These are phyloP conservation scores for Coemansia sp. DNA, from an alignment of 192 early-diverging fungal species.

Conservation along the genomic window DNA sequence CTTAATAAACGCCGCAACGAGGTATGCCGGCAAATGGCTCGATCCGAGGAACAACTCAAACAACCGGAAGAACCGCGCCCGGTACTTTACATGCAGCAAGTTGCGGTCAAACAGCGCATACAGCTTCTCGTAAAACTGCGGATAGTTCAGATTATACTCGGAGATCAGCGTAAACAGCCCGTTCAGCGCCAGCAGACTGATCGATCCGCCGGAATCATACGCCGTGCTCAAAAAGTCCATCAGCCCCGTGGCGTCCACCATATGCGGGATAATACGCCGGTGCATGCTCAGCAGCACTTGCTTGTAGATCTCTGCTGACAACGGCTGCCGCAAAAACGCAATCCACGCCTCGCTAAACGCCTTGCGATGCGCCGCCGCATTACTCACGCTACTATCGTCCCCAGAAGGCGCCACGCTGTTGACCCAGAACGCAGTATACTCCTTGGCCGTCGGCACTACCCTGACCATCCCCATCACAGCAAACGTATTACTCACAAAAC, in stretches of 20 bases:
- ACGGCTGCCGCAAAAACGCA: conserved; percentile 68
- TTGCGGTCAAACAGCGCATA: conserved; percentile 91
- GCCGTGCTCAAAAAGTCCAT: conserved; percentile 95
- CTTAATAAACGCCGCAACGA: conserved; percentile 95
- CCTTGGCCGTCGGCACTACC: conserved; percentile 60
- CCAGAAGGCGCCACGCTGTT: background rate
- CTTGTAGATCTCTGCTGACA: conserved; percentile 78
- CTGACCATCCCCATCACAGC: conserved; percentile 62
- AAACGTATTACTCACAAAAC: conserved; percentile 63
- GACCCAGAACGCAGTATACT: conserved; percentile 68
- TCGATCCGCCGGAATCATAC: conserved; percentile 86
- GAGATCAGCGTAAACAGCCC: conserved; percentile 94
- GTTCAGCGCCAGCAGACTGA: conserved; percentile 93
- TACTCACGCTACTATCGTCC: conserved; percentile 38
- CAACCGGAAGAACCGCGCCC: conserved; percentile 92
- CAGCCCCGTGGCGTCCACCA: conserved; percentile 75
- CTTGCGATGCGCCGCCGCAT: conserved; percentile 62
- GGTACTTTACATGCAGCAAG: conserved; percentile 93
- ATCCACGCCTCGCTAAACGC: conserved; percentile 87
- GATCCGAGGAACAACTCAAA: conserved; percentile 89
- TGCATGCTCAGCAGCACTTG: conserved; percentile 82
- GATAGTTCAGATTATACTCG: conserved; percentile 97
- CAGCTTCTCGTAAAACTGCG: conserved; percentile 96
- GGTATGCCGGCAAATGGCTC: conserved; percentile 82
- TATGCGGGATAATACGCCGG: conserved; percentile 86